Evolutionary conservation across 192 early-diverging fungal genomes (phyloP).

Genomic region (Piromyces finnis): DNA sequence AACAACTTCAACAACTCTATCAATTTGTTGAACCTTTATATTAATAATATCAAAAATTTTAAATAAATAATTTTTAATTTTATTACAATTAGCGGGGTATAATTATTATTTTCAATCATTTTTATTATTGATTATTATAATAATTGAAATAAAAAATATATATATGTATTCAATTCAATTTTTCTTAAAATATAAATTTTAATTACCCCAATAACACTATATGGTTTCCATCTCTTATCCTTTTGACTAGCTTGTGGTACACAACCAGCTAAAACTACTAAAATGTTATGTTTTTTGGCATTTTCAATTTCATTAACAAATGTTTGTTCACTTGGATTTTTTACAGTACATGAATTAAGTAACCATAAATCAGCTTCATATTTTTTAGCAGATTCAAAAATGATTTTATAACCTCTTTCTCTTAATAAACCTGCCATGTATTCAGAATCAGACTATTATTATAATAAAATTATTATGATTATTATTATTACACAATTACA

Average conservation of each 20-base stretch:
- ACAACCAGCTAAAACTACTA: conserved; percentile 36
- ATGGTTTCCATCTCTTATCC: conserved; percentile 16
- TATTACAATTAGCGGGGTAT: too few species aligned
- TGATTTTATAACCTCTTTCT: conserved; percentile 21
- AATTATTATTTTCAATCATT: too few species aligned
- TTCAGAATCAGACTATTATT: conserved; percentile 9
- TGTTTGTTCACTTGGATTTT: conserved; percentile 30
- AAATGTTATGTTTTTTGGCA: conserved; percentile 20
- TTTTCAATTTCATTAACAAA: conserved; percentile 30
- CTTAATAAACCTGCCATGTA: conserved; percentile 37
- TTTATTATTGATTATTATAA: too few species aligned
- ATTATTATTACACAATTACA: too few species aligned
- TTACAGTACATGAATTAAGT: conserved; percentile 43
- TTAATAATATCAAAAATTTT: too few species aligned
- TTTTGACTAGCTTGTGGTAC: conserved; percentile 24
- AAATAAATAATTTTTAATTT: too few species aligned
- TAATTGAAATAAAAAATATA: too few species aligned
- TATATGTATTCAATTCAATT: too few species aligned
- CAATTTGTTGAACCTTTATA: conserved; percentile 35
- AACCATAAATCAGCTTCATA: conserved; percentile 30
- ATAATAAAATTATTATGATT: background rate
- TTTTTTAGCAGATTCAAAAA: conserved; percentile 15
- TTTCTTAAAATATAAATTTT: too few species aligned
- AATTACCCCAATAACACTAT: conserved; percentile 24
- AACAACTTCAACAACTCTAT: conserved; percentile 34